Base-by-base conservation (phyloP, 164 flowering plant species). In the Sedum album region DNA sequence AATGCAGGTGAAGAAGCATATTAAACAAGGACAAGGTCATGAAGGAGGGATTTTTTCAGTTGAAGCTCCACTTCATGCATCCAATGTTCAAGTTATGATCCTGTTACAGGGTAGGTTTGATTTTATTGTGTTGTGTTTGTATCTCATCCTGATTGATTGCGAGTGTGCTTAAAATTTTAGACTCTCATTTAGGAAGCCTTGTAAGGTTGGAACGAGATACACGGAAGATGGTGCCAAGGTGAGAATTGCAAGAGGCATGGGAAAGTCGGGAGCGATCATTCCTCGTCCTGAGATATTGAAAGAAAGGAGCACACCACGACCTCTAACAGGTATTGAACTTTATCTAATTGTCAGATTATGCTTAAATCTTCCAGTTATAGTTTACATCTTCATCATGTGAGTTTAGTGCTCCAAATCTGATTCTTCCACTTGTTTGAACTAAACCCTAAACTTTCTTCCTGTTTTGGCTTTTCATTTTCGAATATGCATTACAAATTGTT, bases 1-100 rank as follows among this genome's bases (percentile, higher is more conserved):
- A 70, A 23, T 78, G 57, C 82, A 92, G 99, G 93, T 88, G 31
- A 90, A 92, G 79, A 92, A 90, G 70, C 97, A 94, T 72, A 87
- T 91, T 46, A 91, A 92, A 80, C 88, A 84, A 81, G 93, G 96
- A 41, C 88, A 90, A 71, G 94, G 94, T 65, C 96, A 88, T 77
- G 96, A 92, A 85, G 98, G 99, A 77, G 99, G 99, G 60, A 92
- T 95, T 69, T 95, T 95, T 78, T 65, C 91, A 13, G 93, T 95
- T 42, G 97, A 92, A 81, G 99, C 99, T 55, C 98, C 99, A 42
- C 83, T 95, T 73, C 97, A 90, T 83, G 97, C 73, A 31, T 95
- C 99, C 70, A 95, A 95, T 83, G 91, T 95, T 66, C 94, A 90
- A 84, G 82, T 85, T 76, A 41, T 75, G 99, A 90, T 63, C 95